Evolutionary conservation across 2,329 filamentous ascomycete species (phyloP).

Genomic region (Xylogone sp.): DNA sequence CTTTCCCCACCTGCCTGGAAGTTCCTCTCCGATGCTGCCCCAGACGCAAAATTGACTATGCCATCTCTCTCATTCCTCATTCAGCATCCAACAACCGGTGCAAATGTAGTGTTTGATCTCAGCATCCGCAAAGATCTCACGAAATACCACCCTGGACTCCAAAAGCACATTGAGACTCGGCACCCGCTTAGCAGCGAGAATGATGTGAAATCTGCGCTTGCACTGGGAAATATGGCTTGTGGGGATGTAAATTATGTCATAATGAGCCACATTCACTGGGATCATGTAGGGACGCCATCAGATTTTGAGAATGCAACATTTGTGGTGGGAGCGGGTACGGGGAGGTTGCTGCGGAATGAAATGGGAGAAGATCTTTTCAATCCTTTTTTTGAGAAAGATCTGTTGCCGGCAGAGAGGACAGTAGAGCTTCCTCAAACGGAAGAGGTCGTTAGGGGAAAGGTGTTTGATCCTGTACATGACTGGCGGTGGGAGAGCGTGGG

Average conservation of each 20-base stretch:
- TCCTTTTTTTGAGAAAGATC: conserved; percentile 36
- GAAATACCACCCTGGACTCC: conserved; percentile 39
- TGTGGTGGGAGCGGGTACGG: conserved; percentile 44
- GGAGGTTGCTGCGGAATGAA: conserved; percentile 32
- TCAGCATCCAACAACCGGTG: conserved; percentile 34
- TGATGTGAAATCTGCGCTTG: conserved; percentile 37
- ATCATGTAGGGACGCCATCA: conserved; percentile 50
- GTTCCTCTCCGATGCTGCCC: conserved; percentile 41
- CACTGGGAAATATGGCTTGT: conserved; percentile 28
- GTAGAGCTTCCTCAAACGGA: conserved; percentile 36
- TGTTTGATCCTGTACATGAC: conserved; percentile 7
- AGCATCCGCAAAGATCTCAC: conserved; percentile 42
- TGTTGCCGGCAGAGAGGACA: conserved; percentile 34
- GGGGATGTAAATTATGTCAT: conserved; percentile 24
- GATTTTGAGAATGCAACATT: conserved; percentile 47
- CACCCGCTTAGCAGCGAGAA: conserved; percentile 39
- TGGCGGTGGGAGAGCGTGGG: conserved; percentile 37
- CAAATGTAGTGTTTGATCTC: conserved; percentile 46
- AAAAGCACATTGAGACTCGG: conserved; percentile 40
- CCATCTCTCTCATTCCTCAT: conserved; percentile 52
- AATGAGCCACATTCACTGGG: conserved; percentile 53
- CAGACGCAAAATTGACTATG: conserved; percentile 39
- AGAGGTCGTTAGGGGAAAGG: conserved; percentile 7
- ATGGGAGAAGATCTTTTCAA: conserved; percentile 39
- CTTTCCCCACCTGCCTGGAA: conserved; percentile 43